phyloP scores from a whole-genome alignment of 768 basidiomycete genomes.

The Tricholoma matsutake region DNA sequence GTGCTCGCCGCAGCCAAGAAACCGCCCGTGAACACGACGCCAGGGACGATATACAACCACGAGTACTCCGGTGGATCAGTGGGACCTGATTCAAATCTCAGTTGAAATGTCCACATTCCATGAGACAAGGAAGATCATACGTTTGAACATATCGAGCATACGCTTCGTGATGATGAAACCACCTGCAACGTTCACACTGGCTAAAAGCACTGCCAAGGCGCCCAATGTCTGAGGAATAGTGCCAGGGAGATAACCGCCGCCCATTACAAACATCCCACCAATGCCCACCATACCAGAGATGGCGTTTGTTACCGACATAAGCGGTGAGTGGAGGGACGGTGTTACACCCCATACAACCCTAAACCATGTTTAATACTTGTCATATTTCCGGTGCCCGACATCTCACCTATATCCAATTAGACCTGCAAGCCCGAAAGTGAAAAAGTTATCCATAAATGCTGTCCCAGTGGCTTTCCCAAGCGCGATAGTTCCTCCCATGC shows the following conservation, averaged over 20 bases:
- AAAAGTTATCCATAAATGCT: conserved; percentile 86
- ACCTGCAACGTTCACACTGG: conserved; percentile 85
- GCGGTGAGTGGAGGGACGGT: conserved; percentile 83
- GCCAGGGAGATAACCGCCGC: conserved; percentile 79
- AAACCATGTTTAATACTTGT: background rate
- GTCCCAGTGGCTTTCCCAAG: conserved; percentile 79
- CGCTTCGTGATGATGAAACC: conserved; percentile 89
- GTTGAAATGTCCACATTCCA: background rate
- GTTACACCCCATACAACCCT: conserved; percentile 89
- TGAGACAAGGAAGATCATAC: conserved; percentile 34
- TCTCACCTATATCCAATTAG: conserved; percentile 66
- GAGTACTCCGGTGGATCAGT: conserved; percentile 88
- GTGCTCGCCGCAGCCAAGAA: conserved; percentile 81
- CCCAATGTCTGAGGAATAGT: conserved; percentile 80
- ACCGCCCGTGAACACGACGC: conserved; percentile 77
- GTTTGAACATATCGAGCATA: conserved; percentile 92
- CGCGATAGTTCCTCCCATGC: conserved; percentile 70
- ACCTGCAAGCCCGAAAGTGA: conserved; percentile 84
- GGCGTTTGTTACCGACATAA: conserved; percentile 91
- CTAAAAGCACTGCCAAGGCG: conserved; percentile 80
- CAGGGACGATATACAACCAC: conserved; percentile 79
- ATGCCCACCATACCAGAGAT: conserved; percentile 62
- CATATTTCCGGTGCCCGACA: background rate
- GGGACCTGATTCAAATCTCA: conserved; percentile 43
- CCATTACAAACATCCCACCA: conserved; percentile 89